Base-by-base conservation (phyloP, 2,329 filamentous ascomycete species). In the Colletotrichum orchidophilum region DNA sequence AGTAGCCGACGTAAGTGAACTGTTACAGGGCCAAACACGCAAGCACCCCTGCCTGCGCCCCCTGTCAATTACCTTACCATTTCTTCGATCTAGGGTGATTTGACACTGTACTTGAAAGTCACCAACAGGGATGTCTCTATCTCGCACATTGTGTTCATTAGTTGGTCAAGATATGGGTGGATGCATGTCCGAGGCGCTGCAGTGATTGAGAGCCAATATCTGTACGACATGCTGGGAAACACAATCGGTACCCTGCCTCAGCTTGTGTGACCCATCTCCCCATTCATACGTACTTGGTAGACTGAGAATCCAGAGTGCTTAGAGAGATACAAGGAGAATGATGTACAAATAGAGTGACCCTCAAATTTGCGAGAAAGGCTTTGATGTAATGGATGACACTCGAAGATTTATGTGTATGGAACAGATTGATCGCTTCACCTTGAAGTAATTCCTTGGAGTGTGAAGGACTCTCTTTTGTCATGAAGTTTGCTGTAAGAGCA, bases 221-320 rank as follows among this genome's bases (percentile, higher is more conserved):
- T 53, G 21, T 39, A 8, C 21, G 31, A 42, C 31, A 11, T 15
- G 5, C 5, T 35, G 21, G 50, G 63, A n/a, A 24, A n/a, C 26
- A 70, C 54, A 67, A 61, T 31, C 33, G 63, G 35, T 24, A 31
- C 39, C 35, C 50, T 27, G 67, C 50, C 42, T 61, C 4, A 18
- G 46, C 53, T 31, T 52, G 57, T 67, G 39, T 39, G 5, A 61
- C 63, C 31, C 35, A 24, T 24, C n/a, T 60, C 11, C 21, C 6
- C 21, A 11, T 54, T 13, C 12, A 9, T n/a, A n/a, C n/a, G 11
- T 5, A 8, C 11, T 13, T 13, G n/a, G n/a, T 24, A 3, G 8
- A 13, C 2, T 11, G 27, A 11, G 1, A 13, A 12, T 24, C 26
- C 26, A 1, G 13, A 18, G 11, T n/a, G 8, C 21, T n/a, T 42